phyloP scores from a whole-genome alignment of 805 yeast species.

The Cyberlindnera veronae region DNA sequence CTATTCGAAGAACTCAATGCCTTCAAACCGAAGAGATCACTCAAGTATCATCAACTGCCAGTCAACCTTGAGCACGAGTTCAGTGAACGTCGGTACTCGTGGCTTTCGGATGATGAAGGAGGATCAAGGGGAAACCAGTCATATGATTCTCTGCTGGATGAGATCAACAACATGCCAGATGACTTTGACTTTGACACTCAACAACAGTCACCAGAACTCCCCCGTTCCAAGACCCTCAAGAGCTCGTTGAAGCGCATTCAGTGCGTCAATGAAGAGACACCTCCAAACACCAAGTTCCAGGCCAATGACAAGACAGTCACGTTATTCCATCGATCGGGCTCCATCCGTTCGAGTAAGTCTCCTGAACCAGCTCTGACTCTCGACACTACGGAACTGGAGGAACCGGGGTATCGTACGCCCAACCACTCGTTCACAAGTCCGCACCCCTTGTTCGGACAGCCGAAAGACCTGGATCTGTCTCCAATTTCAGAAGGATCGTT shows the following conservation, averaged over 20 bases:
- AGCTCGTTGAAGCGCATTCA: slow-evolving; percentile 11
- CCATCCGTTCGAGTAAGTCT: slow-evolving; percentile 3
- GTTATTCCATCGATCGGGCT: slow-evolving; percentile 28
- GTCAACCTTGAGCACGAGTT: slow-evolving; percentile 35
- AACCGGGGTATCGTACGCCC: slow-evolving; percentile 20
- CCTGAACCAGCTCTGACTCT: background rate
- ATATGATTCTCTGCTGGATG: slow-evolving; percentile 46
- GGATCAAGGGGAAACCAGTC: slow-evolving; percentile 18
- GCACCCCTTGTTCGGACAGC: slow-evolving; percentile 18
- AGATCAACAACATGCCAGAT: slow-evolving; percentile 47
- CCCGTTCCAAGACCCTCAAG: slow-evolving; percentile 18
- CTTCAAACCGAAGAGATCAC: slow-evolving; percentile 13
- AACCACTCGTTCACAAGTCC: slow-evolving; percentile 24
- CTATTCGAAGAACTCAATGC: slow-evolving; percentile 7
- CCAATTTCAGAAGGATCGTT: slow-evolving; percentile 28
- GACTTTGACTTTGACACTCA: slow-evolving; percentile 29
- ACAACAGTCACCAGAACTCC: background rate
- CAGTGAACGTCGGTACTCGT: slow-evolving; percentile 19
- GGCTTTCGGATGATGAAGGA: slow-evolving; percentile 29
- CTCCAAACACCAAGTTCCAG: slow-evolving; percentile 34
- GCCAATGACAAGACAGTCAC: slow-evolving; percentile 38
- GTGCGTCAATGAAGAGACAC: slow-evolving; percentile 26
- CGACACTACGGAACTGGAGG: slow-evolving; percentile 2
- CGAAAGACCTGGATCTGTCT: slow-evolving; percentile 22
- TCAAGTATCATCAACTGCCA: slow-evolving; percentile 39